Evolutionary conservation across 2,329 filamentous ascomycete species (phyloP).

Genomic region (Fusarium heterosporum): DNA sequence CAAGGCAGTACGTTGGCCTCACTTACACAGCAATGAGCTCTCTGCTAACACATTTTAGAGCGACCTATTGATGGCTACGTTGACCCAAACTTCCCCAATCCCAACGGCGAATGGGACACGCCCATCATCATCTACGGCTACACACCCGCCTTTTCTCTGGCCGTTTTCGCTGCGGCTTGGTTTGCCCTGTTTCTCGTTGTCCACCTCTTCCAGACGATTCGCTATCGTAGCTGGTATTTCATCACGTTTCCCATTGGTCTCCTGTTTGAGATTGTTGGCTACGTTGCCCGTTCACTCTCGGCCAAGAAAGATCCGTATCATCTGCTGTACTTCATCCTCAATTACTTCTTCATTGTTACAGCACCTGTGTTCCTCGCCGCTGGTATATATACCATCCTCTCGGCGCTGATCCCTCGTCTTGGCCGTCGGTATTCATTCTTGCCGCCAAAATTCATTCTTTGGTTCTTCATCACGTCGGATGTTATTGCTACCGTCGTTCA

Average conservation of each 20-base stretch:
- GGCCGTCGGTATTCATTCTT: slow-evolving; percentile 58
- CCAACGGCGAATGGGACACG: slow-evolving; percentile 58
- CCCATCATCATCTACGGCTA: slow-evolving; percentile 64
- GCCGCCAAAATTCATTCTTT: slow-evolving; percentile 60
- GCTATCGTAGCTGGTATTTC: slow-evolving; percentile 60
- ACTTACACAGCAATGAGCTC: neutral
- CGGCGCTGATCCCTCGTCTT: slow-evolving; percentile 60
- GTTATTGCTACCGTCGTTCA: slow-evolving; percentile 65
- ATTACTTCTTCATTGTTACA: slow-evolving; percentile 72
- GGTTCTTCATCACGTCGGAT: slow-evolving; percentile 66
- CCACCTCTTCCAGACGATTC: slow-evolving; percentile 54
- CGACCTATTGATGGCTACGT: slow-evolving; percentile 54
- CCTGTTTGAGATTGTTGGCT: slow-evolving; percentile 63
- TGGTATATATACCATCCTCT: slow-evolving; percentile 66
- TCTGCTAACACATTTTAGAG: slow-evolving; percentile 4
- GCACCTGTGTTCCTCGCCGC: slow-evolving; percentile 69
- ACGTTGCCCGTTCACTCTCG: slow-evolving; percentile 61
- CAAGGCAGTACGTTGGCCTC: slow-evolving; percentile 12
- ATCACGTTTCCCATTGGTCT: slow-evolving; percentile 58
- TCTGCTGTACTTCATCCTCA: slow-evolving; percentile 66
- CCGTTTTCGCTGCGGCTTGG: slow-evolving; percentile 56
- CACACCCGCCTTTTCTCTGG: slow-evolving; percentile 59
- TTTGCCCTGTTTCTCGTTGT: slow-evolving; percentile 56
- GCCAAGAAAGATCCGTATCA: slow-evolving; percentile 64
- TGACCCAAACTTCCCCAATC: slow-evolving; percentile 65